Percentiles rank a stretch among this genome's conserved stretches.
Conservation (phyloP, 805 yeast species). For the Ogataea paraovalis region DNA sequence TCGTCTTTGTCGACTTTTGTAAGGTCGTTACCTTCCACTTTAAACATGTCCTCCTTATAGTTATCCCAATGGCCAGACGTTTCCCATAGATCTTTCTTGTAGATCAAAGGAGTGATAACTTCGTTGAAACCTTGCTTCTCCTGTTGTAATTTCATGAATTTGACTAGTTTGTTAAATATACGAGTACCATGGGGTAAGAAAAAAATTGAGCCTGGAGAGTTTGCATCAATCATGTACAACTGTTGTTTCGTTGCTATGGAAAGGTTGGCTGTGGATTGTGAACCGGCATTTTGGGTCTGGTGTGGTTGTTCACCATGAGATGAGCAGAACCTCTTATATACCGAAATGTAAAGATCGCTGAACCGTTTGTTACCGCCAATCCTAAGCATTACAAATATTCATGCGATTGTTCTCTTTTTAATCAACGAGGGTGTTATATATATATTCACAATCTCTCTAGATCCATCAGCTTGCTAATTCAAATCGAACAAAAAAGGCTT, state of each 20-base stretch:
- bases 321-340: conserved; percentile 9
- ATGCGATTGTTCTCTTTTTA: neutral
- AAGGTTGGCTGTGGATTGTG: conserved; percentile 32
- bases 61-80: conserved; percentile 89
- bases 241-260: conserved; percentile 63
- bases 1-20: conserved; percentile 34
- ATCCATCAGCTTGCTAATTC: no score
- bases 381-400: neutral
- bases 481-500: no score
- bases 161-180: conserved; percentile 71
- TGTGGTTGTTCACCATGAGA: neutral
- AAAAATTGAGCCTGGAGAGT: conserved; percentile 89
- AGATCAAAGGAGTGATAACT: conserved; percentile 88
- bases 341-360: neutral
- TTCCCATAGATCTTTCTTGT: conserved; percentile 80
- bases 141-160: conserved; percentile 85
- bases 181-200: conserved; percentile 91
- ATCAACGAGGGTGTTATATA: no score
- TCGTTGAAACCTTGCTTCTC: conserved; percentile 80
- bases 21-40: conserved; percentile 60
- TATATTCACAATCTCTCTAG: no score
- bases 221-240: conserved; percentile 71
- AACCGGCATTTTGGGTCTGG: conserved; percentile 15
- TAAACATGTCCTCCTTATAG: conserved; percentile 87
- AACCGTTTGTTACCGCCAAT: neutral